A percentile compares a stretch with the other conserved stretches of the same genome.
These are phyloP conservation scores for Neurospora pannonica DNA, from an alignment of 495 filamentous ascomycete species.

Conservation along the genomic window DNA sequence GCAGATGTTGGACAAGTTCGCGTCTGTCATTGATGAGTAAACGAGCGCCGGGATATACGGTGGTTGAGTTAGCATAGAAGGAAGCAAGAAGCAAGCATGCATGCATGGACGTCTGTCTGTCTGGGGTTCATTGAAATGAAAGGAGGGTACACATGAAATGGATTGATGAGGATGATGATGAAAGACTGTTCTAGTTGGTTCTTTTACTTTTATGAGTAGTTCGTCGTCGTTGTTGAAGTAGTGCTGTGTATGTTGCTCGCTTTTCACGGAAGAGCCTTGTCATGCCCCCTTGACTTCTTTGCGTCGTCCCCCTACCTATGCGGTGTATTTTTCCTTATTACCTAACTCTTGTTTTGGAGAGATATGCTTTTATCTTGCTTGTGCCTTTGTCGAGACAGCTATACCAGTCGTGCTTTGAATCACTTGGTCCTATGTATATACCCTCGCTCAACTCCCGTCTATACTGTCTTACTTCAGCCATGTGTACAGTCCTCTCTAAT, in stretches of 20 bases:
- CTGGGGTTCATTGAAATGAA: background rate
- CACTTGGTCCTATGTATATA: background rate
- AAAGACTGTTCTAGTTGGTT: background rate
- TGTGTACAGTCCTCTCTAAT: background rate
- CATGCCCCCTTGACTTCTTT: no score
- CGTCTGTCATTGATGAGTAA: constrained; percentile 88
- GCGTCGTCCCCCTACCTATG: no score
- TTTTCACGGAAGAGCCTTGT: background rate
- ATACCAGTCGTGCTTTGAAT: background rate
- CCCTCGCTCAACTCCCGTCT: background rate
- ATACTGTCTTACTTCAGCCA: background rate
- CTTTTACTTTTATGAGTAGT: background rate
- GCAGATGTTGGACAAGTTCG: constrained; percentile 91
- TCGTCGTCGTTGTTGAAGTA: background rate
- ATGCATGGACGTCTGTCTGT: background rate
- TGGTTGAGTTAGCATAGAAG: background rate
- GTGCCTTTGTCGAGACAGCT: background rate
- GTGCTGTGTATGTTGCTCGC: background rate
- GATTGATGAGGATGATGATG: background rate
- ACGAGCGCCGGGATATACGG: background rate
- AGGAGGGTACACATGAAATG: background rate
- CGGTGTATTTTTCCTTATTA: background rate
- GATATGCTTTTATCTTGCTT: background rate
- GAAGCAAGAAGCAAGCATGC: background rate
- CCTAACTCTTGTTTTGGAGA: background rate